Evolutionary conservation across 805 yeast species (phyloP).

Genomic region (Wickerhamomyces xylosicus): DNA sequence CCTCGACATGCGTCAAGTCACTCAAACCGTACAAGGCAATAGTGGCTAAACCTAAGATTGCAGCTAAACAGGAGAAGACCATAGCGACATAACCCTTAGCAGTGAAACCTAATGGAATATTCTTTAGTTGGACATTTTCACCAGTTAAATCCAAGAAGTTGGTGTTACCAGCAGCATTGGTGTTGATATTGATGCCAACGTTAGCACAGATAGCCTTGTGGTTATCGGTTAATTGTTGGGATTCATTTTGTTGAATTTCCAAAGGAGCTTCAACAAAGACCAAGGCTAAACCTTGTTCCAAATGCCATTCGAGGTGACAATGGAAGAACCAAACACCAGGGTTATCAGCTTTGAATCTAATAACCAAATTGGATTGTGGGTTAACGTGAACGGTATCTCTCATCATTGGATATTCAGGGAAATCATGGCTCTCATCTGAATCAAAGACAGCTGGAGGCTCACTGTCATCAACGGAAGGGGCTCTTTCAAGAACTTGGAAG

Average conservation of each 20-base stretch:
- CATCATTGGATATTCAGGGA: conserved; percentile 69
- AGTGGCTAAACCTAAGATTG: conserved; percentile 67
- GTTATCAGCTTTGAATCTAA: conserved; percentile 85
- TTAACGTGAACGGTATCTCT: conserved; percentile 76
- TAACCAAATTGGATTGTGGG: conserved; percentile 76
- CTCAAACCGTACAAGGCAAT: conserved; percentile 80
- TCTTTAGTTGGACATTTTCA: conserved; percentile 55
- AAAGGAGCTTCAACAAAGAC: conserved; percentile 77
- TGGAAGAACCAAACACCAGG: conserved; percentile 99
- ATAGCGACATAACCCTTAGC: conserved; percentile 91
- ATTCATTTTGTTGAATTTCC: conserved; percentile 40
- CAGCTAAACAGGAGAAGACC: conserved; percentile 83
- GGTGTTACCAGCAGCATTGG: conserved; percentile 87
- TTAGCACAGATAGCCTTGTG: conserved; percentile 51
- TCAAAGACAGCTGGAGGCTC: conserved; percentile 46
- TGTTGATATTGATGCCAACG: conserved; percentile 41
- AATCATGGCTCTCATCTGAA: conserved; percentile 34
- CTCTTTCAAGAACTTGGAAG: conserved; percentile 77
- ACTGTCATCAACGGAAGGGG: conserved; percentile 46
- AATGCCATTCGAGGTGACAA: conserved; percentile 98
- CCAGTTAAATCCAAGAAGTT: conserved; percentile 63
- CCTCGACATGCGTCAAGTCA: conserved; percentile 65
- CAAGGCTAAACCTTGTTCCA: conserved; percentile 86
- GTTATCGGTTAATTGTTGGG: conserved; percentile 52
- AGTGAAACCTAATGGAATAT: conserved; percentile 84